Conservation (phyloP, 345 rosid species). For the Hirschfeldia incana region DNA sequence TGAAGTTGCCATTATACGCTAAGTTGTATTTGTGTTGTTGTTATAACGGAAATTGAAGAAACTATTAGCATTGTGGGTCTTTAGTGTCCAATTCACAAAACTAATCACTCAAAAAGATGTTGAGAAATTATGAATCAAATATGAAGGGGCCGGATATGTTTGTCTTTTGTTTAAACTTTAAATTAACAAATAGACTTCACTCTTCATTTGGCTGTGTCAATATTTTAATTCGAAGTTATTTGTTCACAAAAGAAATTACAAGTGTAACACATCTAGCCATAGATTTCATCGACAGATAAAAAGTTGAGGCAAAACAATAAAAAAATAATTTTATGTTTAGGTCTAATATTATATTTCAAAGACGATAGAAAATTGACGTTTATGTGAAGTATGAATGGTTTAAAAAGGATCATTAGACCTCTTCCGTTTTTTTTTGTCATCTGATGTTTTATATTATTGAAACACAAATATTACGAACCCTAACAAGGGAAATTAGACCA, state of each 20-base stretch:
- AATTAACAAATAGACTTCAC: constrained; percentile 42
- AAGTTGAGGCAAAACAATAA: constrained; percentile 4
- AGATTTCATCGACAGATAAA: not conserved
- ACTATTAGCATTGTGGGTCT: constrained; percentile 14
- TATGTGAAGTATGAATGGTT: not conserved
- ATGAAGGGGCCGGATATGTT: constrained; percentile 27
- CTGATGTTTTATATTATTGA: no score
- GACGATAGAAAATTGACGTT: not conserved
- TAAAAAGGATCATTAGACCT: not conserved
- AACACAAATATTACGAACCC: no score
- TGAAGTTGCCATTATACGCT: constrained; percentile 35
- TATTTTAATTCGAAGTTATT: constrained; percentile 19
- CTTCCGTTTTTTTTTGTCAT: no score
- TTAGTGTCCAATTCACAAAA: constrained; percentile 19
- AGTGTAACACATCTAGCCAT: not conserved
- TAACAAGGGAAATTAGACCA: no score
- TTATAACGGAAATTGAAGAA: constrained; percentile 6
- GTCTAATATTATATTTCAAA: not conserved
- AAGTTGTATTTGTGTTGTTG: constrained; percentile 4
- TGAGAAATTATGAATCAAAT: constrained; percentile 23
- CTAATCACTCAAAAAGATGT: constrained; percentile 4
- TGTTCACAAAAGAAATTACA: not conserved
- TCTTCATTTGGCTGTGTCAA: constrained; percentile 3
- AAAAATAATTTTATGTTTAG: not conserved
- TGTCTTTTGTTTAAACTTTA: constrained; percentile 46